Conservation (phyloP, 768 basidiomycete genomes). For the Mycena galericulata region DNA sequence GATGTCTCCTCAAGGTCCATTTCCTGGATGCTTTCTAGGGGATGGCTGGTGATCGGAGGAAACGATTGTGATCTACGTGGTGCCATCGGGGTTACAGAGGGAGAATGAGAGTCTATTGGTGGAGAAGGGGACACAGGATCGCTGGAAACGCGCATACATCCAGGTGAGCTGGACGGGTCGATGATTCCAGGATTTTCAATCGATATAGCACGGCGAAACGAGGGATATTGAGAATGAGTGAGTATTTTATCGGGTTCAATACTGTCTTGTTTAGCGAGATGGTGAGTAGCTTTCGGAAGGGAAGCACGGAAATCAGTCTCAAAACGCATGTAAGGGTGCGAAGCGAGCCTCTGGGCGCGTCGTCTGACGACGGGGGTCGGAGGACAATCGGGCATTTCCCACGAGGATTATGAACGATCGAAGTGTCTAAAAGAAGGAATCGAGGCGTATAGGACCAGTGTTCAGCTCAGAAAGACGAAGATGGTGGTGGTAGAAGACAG, state of each 20-base stretch:
- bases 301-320: constrained; percentile 17
- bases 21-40: constrained; percentile 10
- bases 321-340: constrained; percentile 25
- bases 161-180: neutral
- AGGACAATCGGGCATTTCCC: constrained; percentile 4
- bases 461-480: neutral
- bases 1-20: neutral
- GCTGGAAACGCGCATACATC: neutral
- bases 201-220: constrained; percentile 5
- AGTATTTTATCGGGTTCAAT: too few relatives aligned
- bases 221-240: neutral
- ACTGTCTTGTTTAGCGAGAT: neutral
- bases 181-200: too few relatives aligned
- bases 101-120: neutral
- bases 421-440: neutral
- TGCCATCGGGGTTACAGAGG: neutral
- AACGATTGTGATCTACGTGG: neutral
- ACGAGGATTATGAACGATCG: neutral
- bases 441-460: constrained; percentile 12
- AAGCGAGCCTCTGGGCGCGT: constrained; percentile 1
- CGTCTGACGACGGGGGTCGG: constrained; percentile 19
- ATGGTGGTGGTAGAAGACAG: neutral
- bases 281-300: neutral
- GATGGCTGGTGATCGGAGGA: constrained; percentile 1
- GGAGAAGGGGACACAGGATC: neutral